A percentile compares a stretch with the other conserved stretches of the same genome.
Conservation (phyloP, 2,329 filamentous ascomycete genomes). For the Pseudogymnoascus sp. region DNA sequence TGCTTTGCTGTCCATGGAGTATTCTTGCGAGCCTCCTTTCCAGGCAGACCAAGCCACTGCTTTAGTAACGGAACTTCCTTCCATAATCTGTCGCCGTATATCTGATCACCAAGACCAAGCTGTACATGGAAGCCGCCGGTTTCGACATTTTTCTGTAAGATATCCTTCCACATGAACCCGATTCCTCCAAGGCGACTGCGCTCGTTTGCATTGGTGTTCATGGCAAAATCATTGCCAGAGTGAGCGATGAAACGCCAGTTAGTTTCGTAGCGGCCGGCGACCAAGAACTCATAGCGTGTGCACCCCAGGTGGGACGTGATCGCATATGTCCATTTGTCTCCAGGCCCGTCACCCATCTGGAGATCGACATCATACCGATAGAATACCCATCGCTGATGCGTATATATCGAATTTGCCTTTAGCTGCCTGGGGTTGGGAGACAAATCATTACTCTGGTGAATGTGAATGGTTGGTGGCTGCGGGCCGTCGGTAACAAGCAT, state of each 20-base stretch:
- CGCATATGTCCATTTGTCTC: constrained; percentile 92
- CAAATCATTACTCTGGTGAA: constrained; percentile 82
- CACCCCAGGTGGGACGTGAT: constrained; percentile 95
- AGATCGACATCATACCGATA: constrained; percentile 91
- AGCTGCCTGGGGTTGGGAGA: constrained; percentile 89
- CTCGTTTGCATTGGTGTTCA: constrained; percentile 80
- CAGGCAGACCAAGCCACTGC: constrained; percentile 90
- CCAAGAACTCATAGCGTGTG: constrained; percentile 95
- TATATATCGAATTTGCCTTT: constrained; percentile 72
- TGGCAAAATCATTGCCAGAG: constrained; percentile 90
- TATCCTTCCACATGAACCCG: constrained; percentile 98
- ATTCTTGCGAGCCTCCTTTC: constrained; percentile 86
- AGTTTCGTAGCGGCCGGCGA: constrained; percentile 81
- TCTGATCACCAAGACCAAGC: constrained; percentile 85
- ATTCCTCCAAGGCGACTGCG: constrained; percentile 78
- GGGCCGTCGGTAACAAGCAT: constrained; percentile 84
- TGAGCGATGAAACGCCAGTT: constrained; percentile 96
- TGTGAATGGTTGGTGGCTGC: constrained; percentile 91
- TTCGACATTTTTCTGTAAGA: constrained; percentile 93
- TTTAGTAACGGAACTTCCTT: constrained; percentile 89
- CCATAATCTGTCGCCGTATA: constrained; percentile 93
- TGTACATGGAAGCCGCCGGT: constrained; percentile 95
- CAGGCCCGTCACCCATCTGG: constrained; percentile 75
- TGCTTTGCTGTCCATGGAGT: constrained; percentile 88
- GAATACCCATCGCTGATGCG: constrained; percentile 90